A percentile compares a stretch with the other conserved stretches of the same genome.
These are phyloP conservation scores for Cryptococcus hybrid DNA, from an alignment of 1,284 basidiomycete species.

Conservation along the genomic window DNA sequence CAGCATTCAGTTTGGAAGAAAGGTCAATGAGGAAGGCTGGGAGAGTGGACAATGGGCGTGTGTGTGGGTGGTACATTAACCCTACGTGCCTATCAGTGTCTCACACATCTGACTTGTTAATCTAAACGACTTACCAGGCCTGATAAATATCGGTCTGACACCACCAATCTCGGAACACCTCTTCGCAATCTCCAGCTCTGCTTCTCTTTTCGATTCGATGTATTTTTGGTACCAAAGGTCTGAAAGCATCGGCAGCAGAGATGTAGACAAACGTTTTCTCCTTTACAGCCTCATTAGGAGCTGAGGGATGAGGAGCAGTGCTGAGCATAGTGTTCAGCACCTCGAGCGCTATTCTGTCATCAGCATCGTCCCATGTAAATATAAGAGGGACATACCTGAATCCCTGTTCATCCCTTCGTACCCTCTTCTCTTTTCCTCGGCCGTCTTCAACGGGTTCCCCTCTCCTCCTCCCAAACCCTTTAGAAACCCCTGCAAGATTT, in stretches of 20 bases:
- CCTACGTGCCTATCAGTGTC: conserved; percentile 54
- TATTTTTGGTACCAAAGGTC: conserved; percentile 83
- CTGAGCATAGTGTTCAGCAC: conserved; percentile 70
- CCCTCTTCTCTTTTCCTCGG: conserved; percentile 41
- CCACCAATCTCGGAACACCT: conserved; percentile 18
- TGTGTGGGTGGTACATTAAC: conserved; percentile 92
- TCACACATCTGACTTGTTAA: neutral
- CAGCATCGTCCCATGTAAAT: conserved; percentile 1
- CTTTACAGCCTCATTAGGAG: conserved; percentile 6
- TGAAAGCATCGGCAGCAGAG: conserved; percentile 90
- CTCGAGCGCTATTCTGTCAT: conserved; percentile 58
- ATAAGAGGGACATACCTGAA: conserved; percentile 62
- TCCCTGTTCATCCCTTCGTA: conserved; percentile 88
- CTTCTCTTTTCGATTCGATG: conserved; percentile 85
- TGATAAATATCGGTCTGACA: conserved; percentile 68
- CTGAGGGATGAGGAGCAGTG: conserved; percentile 15
- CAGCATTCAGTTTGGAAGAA: conserved; percentile 67
- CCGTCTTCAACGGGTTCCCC: conserved; percentile 64
- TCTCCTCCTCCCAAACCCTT: conserved; percentile 38
- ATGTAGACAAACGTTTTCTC: conserved; percentile 71
- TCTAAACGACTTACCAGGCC: conserved; percentile 62
- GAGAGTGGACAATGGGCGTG: conserved; percentile 81
- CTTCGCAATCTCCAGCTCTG: conserved; percentile 64
- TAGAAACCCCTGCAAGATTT: conserved; percentile 55
- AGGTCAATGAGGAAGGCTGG: conserved; percentile 81